phyloP scores from a whole-genome alignment of 805 yeast genomes.

The Saccharomycopsis selenospora region DNA sequence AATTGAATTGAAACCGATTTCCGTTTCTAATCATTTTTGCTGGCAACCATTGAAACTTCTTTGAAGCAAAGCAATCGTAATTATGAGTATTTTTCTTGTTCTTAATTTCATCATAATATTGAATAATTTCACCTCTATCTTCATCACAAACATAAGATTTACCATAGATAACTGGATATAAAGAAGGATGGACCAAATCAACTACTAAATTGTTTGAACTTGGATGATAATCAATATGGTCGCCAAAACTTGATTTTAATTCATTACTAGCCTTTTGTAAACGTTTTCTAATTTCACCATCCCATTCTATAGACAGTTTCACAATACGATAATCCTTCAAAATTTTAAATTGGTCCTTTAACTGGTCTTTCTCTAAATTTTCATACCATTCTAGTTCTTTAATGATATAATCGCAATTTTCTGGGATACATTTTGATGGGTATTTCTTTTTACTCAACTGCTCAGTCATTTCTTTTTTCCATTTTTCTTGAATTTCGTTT shows the following conservation, averaged over 20 bases:
- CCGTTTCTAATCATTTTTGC: constrained; percentile 22
- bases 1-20: constrained; percentile 24
- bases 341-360: constrained; percentile 20
- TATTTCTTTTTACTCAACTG: constrained; percentile 6
- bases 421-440: constrained; percentile 19
- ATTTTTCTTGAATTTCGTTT: constrained; percentile 24
- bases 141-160: constrained; percentile 25
- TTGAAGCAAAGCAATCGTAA: too few relatives aligned
- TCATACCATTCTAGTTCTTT: constrained; percentile 31
- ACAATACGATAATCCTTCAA: constrained; percentile 25
- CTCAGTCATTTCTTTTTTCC: constrained; percentile 26
- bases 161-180: constrained; percentile 32
- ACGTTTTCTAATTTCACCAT: constrained; percentile 8
- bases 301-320: constrained; percentile 24
- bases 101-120: not conserved
- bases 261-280: constrained; percentile 17
- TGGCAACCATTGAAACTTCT: constrained; percentile 36
- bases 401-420: constrained; percentile 26
- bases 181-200: constrained; percentile 37
- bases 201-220: constrained; percentile 32
- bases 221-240: constrained; percentile 32
- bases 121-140: constrained; percentile 17
- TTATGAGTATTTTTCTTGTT: constrained; percentile 3
- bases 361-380: constrained; percentile 4
- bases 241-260: constrained; percentile 20